Evolutionary conservation across 2,329 filamentous ascomycete genomes (phyloP), one percentile per base, ranked within the genome.

Genomic region (Penicillium sp.): DNA sequence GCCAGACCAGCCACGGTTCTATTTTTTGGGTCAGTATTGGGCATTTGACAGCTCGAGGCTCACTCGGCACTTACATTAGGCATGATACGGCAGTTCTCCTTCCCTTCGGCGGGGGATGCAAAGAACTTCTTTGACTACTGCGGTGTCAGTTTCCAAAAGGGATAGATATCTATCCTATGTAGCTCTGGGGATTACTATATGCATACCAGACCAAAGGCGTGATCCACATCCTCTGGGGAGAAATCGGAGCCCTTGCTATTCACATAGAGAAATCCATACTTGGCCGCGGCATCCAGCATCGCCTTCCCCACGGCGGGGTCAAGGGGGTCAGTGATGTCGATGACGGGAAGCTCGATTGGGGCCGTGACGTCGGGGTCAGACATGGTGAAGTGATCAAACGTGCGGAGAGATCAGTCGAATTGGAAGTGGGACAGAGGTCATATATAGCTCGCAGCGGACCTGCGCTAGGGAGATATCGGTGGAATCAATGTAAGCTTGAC

Each of bases 251-350:
- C 87, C 18, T 84, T 81, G 66, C 90, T 92, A 66, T 85, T 87
- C 64, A 97, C 85, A 69, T 94, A 97, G 55, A 97, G 84, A 72
- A 97, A 97, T 55, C 93, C 93, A 73, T 91, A 88, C 47, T 87
- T 85, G 30, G 85, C 83, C 2, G 91, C 92, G 1, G 93, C 93
- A 54, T 88, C 82, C 34, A 97, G 84, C 34, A 97, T 76, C 50
- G 80, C 80, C 56, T 85, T 81, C 49, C 84, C 84, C 45, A 88
- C 88, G n/a, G 69, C 68, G 52, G 81, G 75, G 58, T 87, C 78
- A 23, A 79, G 78, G 4, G 80, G 76, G 15, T 81, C 79, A 3
- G 85, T 87, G 58, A 96, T 86, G 70, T 97, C 88, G 62, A 97
- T 90, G 46, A 97, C 78, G 18, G 93, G 91, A 32, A 97, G 91